Evolutionary conservation across 139 green algal species (phyloP).

Genomic region (Zygnema circumcarinatum): DNA sequence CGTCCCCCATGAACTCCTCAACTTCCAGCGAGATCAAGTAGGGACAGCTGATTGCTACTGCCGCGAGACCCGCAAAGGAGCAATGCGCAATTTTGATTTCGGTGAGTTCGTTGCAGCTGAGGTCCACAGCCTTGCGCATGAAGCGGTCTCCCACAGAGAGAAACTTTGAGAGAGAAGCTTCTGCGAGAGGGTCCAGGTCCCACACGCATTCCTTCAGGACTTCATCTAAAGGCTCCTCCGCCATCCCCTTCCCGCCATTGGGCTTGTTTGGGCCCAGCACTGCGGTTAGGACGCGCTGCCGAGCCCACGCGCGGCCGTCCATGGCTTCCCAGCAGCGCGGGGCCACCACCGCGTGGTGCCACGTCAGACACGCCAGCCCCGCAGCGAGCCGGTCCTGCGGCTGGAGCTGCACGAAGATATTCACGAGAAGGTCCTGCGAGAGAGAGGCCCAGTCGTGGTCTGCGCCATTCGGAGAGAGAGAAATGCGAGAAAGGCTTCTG

Average conservation of each 20-base stretch:
- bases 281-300: background rate
- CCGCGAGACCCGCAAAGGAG: background rate
- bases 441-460: background rate
- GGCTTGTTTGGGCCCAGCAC: background rate
- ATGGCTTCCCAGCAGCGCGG: background rate
- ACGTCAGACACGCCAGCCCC: background rate
- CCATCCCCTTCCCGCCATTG: background rate
- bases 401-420: background rate
- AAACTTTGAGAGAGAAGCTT: background rate
- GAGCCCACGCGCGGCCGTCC: background rate
- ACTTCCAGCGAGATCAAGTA: background rate
- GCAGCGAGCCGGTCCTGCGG: background rate
- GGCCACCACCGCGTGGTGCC: background rate
- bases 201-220: background rate
- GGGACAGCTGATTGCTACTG: background rate
- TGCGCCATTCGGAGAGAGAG: too few species aligned
- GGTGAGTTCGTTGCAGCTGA: background rate
- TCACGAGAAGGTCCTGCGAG: background rate
- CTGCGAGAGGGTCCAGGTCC: background rate
- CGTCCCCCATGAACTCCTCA: background rate
- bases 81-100: background rate
- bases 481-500: too few species aligned
- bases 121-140: background rate
- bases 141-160: background rate
- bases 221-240: background rate